Base-by-base conservation (phyloP, 345 rosid genomes). In the Citrus inodora region DNA sequence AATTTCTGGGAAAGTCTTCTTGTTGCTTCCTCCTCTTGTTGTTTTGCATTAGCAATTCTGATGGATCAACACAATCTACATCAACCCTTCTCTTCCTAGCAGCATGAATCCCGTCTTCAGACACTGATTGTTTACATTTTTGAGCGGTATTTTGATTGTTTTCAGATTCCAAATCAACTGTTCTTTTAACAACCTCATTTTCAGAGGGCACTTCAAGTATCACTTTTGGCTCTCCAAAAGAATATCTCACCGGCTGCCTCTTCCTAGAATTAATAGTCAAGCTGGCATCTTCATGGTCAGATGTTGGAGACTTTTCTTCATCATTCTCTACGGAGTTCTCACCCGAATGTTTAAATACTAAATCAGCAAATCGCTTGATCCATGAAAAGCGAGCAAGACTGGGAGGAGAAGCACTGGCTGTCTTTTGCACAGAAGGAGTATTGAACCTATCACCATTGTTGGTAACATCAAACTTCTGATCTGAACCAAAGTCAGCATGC, bases 371-470 rank as follows among this genome's bases (percentile, higher is more conserved):
- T 17, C 87, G 89, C 78, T 86, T 94, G 67, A 96, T 79, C 99
- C 99, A 96, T 48, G 97, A 88, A 80, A 88, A 82, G 78, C 86
- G 94, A 82, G 90, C 87, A 77, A 88, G 67, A 70, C 84, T 78
- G 28, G 87, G 78, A 71, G 89, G 80, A 22, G 87, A 83, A 73
- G 79, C 76, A 76, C 83, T 76, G 64, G 72, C 75, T 27, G 67
- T 53, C 74, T 84, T 85, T 79, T 73, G 85, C 72, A 75, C 25
- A n/a, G 42, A 38, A 38, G 88, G 78, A 66, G 90, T 83, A 79
- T 76, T 82, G 72, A 79, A 79, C 73, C 86, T 89, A 86, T 80
- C 74, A 61, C 83, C 85, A 79, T 82, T 83, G 73, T 75, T 82
- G 76, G 71, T 74, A 78, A 79, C 58, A 79, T 75, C 82, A 37